Conservation (phyloP, 2,329 filamentous ascomycete genomes). For the Aspergillaceae sp. region DNA sequence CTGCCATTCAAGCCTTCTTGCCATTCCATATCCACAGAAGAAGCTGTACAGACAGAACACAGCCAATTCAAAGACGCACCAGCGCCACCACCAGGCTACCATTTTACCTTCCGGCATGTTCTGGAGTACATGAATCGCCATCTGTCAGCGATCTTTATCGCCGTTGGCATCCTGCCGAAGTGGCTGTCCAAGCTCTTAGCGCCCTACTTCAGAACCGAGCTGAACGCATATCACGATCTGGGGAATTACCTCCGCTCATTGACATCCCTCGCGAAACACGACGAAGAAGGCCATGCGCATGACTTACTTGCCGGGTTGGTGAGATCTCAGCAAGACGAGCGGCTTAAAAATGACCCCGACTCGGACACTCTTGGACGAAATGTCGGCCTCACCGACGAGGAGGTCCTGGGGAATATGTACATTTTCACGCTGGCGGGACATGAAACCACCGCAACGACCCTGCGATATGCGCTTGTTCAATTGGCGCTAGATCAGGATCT, state of each 20-base stretch:
- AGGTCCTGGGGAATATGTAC: conserved; percentile 45
- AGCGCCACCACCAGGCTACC: conserved; percentile 11
- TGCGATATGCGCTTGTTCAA: conserved; percentile 37
- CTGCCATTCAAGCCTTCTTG: conserved; percentile 10
- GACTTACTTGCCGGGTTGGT: conserved; percentile 12
- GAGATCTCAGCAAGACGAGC: conserved; percentile 1
- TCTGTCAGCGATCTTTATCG: conserved; percentile 8
- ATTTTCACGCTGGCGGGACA: conserved; percentile 45
- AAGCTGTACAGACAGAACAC: neutral
- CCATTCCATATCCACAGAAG: too few species aligned
- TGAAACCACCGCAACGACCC: conserved; percentile 42
- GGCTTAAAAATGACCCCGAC: neutral
- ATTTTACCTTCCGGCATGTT: conserved; percentile 15
- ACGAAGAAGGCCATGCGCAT: conserved; percentile 16
- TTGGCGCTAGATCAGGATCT: conserved; percentile 38
- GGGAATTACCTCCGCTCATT: conserved; percentile 10
- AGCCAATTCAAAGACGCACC: conserved; percentile 13
- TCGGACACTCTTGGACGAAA: neutral
- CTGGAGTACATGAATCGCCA: conserved; percentile 17
- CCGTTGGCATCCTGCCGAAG: conserved; percentile 10
- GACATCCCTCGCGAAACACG: conserved; percentile 3
- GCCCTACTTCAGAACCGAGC: conserved; percentile 24
- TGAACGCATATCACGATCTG: conserved; percentile 19
- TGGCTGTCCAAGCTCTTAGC: conserved; percentile 13
- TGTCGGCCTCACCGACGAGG: conserved; percentile 15